phyloP scores from a whole-genome alignment of 768 basidiomycete species.

The Lyophyllum decastes region DNA sequence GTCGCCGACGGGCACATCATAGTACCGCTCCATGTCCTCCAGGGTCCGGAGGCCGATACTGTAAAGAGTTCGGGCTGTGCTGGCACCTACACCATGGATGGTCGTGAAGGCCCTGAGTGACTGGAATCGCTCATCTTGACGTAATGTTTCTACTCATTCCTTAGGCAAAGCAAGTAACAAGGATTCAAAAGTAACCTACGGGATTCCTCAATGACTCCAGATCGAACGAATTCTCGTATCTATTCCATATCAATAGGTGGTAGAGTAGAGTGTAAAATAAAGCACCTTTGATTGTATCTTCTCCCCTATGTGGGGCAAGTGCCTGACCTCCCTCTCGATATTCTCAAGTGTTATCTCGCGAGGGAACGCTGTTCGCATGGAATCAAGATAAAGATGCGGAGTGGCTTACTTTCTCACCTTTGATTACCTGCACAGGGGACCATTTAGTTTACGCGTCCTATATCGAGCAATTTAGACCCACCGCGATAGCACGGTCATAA shows the following conservation, averaged over 20 bases:
- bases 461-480: conserved; percentile 31
- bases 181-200: conserved; percentile 34
- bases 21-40: conserved; percentile 68
- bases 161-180: not conserved
- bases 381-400: not conserved
- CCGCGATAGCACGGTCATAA: conserved; percentile 74
- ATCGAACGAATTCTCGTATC: conserved; percentile 64
- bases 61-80: conserved; percentile 67
- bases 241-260: conserved; percentile 24
- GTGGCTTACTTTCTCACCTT: conserved; percentile 34
- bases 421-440: conserved; percentile 37
- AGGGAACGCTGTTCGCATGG: conserved; percentile 47
- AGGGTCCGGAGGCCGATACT: conserved; percentile 66
- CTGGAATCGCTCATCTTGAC: conserved; percentile 52
- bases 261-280: not conserved
- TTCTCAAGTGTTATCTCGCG: conserved; percentile 36
- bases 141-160: conserved; percentile 43
- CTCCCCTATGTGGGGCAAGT: conserved; percentile 49
- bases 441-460: conserved; percentile 16
- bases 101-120: conserved; percentile 59
- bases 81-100: conserved; percentile 75
- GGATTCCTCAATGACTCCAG: conserved; percentile 60
- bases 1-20: conserved; percentile 41
- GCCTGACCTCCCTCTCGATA: conserved; percentile 37
- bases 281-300: conserved; percentile 53